A percentile compares a stretch with the other conserved stretches of the same genome.
Conservation (phyloP, 441 rosid genomes). For the Populus hybrid region DNA sequence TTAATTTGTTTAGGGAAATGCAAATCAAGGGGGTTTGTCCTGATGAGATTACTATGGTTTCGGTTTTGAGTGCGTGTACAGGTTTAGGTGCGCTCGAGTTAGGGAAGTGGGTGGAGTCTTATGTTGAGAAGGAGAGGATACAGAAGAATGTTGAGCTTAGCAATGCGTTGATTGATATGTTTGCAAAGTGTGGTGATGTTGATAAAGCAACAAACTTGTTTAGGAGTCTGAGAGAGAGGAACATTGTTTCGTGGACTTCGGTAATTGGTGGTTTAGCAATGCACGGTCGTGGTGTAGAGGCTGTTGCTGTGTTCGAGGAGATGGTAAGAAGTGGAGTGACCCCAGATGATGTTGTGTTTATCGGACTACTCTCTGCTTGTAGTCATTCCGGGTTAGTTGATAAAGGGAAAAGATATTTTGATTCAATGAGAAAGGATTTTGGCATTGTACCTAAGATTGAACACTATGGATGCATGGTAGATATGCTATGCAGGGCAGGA, state of each 20-base stretch:
- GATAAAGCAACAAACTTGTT: conserved; percentile 50
- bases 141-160: conserved; percentile 35
- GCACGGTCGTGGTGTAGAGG: conserved; percentile 57
- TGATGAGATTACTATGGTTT: conserved; percentile 51
- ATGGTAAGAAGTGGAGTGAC: conserved; percentile 35
- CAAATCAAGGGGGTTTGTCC: conserved; percentile 40
- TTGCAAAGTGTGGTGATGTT: conserved; percentile 56
- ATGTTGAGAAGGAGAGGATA: conserved; percentile 31
- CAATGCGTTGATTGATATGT: conserved; percentile 53
- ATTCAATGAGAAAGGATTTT: conserved; percentile 35
- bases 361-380: conserved; percentile 57
- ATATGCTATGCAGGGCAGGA: conserved; percentile 53
- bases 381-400: conserved; percentile 58
- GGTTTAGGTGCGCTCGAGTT: conserved; percentile 55
- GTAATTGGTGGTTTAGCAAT: conserved; percentile 52
- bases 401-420: conserved; percentile 40
- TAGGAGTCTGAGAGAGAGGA: conserved; percentile 37
- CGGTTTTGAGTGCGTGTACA: conserved; percentile 51
- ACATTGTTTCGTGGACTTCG: conserved; percentile 54
- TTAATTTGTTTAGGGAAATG: conserved; percentile 50
- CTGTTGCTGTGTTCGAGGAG: conserved; percentile 47
- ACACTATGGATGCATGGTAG: conserved; percentile 58
- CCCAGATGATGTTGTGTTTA: conserved; percentile 44
- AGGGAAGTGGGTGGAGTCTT: conserved; percentile 51
- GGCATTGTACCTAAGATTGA: conserved; percentile 37